Conservation (phyloP, 441 rosid genomes). For the Breynia disticha region DNA sequence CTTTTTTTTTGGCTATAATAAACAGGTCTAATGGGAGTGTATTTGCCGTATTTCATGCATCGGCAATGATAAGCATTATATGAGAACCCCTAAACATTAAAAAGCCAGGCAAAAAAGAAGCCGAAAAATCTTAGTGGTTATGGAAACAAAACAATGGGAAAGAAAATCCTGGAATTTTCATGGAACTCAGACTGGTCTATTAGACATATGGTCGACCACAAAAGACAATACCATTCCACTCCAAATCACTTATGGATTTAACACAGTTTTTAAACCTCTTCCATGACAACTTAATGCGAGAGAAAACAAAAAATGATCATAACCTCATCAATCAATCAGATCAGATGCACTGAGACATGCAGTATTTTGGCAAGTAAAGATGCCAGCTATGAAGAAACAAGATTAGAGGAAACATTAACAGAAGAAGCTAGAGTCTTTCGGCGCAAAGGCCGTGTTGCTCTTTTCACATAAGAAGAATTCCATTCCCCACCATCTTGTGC, state of each 20-base stretch:
- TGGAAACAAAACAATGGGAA: background rate
- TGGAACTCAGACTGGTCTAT: too few relatives aligned
- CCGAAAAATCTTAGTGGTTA: background rate
- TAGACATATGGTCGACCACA: too few relatives aligned
- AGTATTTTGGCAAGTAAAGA: too few relatives aligned
- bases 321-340: too few relatives aligned
- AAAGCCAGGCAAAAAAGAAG: background rate
- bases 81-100: background rate
- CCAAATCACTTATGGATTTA: too few relatives aligned
- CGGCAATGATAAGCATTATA: background rate
- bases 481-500: slow-evolving; percentile 93
- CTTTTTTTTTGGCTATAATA: too few relatives aligned
- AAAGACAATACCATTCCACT: too few relatives aligned
- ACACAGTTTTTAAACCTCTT: too few relatives aligned
- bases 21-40: background rate
- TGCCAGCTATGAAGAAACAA: too few relatives aligned
- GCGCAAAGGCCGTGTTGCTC: slow-evolving; percentile 30
- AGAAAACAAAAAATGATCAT: too few relatives aligned
- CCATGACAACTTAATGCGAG: too few relatives aligned
- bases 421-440: slow-evolving; percentile 29
- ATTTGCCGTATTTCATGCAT: background rate
- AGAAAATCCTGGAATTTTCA: slow-evolving; percentile 7
- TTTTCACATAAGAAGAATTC: slow-evolving; percentile 85
- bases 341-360: too few relatives aligned
- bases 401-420: slow-evolving; percentile 8